Conservation (phyloP, 176 grass and related monocot genomes). For the Eleusine coracana region DNA sequence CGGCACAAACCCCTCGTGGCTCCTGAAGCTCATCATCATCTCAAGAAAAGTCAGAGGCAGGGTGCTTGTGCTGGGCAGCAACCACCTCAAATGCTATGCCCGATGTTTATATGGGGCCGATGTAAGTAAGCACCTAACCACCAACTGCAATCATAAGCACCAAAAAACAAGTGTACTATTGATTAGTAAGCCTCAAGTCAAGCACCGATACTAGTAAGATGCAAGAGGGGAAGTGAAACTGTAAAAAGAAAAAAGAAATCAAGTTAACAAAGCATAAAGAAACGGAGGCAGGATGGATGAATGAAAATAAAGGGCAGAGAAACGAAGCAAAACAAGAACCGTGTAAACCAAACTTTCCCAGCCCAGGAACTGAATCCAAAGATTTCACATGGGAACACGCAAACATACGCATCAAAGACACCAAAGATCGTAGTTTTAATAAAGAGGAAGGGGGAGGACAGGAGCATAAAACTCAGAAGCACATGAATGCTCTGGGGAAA, state of each 20-base stretch:
- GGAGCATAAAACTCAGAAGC: background rate
- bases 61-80: slow-evolving; percentile 9
- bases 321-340: background rate
- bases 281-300: background rate
- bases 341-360: background rate
- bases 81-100: slow-evolving; percentile 1
- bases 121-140: slow-evolving; percentile 37
- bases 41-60: background rate
- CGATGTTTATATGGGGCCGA: background rate
- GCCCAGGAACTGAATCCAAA: slow-evolving; percentile 10
- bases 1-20: slow-evolving; percentile 40
- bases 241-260: background rate
- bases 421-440: background rate
- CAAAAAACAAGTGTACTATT: slow-evolving; percentile 16
- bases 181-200: slow-evolving; percentile 15
- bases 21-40: slow-evolving; percentile 58
- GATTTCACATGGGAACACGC: background rate
- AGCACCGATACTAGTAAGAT: background rate
- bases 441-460: background rate
- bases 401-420: background rate
- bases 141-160: slow-evolving; percentile 42
- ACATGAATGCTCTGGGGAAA: background rate
- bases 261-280: background rate
- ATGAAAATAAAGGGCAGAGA: background rate
- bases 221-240: slow-evolving; percentile 2